Evolutionary conservation across 305 asterid species (phyloP).

Genomic region (Rubia tinctorum): DNA sequence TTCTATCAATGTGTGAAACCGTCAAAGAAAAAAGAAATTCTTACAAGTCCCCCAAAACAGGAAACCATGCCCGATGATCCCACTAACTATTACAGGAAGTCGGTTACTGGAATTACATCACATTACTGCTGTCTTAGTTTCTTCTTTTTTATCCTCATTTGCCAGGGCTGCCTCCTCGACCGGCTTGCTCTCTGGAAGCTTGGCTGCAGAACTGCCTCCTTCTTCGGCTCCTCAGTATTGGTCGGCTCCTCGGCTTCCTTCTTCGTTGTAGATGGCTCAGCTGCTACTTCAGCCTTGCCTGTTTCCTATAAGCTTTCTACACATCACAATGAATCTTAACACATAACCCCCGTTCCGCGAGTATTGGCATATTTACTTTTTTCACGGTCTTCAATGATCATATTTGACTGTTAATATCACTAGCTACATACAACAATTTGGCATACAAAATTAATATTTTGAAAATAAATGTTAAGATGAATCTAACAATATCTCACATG

Average conservation of each 20-base stretch:
- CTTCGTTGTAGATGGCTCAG: conserved; percentile 1
- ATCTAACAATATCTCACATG: too few species aligned
- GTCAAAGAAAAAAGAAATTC: conserved; percentile 16
- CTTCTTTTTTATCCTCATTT: conserved; percentile 3
- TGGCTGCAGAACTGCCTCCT: conserved; percentile 13
- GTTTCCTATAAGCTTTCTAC: background rate
- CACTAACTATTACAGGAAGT: background rate
- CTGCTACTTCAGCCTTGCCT: conserved; percentile 6
- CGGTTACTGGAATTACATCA: background rate
- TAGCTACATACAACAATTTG: too few species aligned
- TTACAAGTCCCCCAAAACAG: conserved; percentile 1
- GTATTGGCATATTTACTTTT: too few species aligned
- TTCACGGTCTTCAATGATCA: too few species aligned
- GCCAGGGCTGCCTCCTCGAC: conserved; percentile 9
- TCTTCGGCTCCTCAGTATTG: background rate
- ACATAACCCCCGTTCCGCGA: too few species aligned
- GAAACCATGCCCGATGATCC: conserved; percentile 4
- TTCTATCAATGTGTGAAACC: conserved; percentile 1
- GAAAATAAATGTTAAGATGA: too few species aligned
- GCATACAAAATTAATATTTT: too few species aligned
- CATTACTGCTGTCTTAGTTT: conserved; percentile 4
- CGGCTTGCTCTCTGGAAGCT: conserved; percentile 9
- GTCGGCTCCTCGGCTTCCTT: background rate
- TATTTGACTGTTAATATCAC: too few species aligned
- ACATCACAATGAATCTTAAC: too few species aligned